phyloP scores from a whole-genome alignment of 768 basidiomycete genomes.

The Phylloporus arenicola region DNA sequence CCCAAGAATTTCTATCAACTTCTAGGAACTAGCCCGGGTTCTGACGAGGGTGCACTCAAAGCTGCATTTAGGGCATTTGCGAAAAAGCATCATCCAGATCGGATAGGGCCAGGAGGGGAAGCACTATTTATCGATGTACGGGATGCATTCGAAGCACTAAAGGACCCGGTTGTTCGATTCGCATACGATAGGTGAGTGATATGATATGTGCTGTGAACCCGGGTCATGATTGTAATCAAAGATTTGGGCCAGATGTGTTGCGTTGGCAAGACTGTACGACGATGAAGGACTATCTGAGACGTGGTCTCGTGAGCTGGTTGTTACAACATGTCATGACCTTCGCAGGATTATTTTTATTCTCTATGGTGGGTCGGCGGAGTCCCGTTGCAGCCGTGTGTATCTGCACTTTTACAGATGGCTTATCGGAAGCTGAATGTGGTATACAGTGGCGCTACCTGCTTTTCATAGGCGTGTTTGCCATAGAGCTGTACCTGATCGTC shows the following conservation, averaged over 20 bases:
- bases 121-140: constrained; percentile 64
- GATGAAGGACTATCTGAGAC: constrained; percentile 59
- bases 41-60: constrained; percentile 65
- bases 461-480: constrained; percentile 54
- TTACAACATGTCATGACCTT: constrained; percentile 65
- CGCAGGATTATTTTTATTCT: constrained; percentile 54
- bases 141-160: constrained; percentile 73
- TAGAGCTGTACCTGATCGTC: constrained; percentile 63
- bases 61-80: constrained; percentile 72
- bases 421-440: constrained; percentile 10
- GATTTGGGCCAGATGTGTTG: constrained; percentile 74
- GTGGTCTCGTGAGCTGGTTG: constrained; percentile 56
- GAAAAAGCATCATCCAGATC: constrained; percentile 70
- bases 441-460: constrained; percentile 75
- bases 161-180: constrained; percentile 71
- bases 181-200: constrained; percentile 73
- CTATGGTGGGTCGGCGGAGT: constrained; percentile 54
- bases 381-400: constrained; percentile 60
- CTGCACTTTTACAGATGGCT: constrained; percentile 4
- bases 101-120: constrained; percentile 52
- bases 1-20: constrained; percentile 76
- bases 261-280: constrained; percentile 66
- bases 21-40: constrained; percentile 55
- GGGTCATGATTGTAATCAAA: constrained; percentile 21
- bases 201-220: not conserved